Conservation (phyloP, 139 green algal species). For the Trebouxia sp. region DNA sequence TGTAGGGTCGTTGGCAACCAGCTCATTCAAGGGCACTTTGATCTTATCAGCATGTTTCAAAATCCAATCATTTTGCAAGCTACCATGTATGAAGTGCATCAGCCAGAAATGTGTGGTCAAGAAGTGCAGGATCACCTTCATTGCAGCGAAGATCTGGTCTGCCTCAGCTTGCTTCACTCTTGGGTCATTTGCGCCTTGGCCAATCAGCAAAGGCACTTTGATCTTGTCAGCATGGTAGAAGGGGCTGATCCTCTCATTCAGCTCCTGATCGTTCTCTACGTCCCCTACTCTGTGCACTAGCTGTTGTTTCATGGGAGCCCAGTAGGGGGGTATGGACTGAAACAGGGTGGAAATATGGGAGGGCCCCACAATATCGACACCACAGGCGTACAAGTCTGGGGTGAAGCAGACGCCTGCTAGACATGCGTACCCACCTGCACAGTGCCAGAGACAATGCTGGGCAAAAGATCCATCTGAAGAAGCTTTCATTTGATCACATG, state of each 20-base stretch:
- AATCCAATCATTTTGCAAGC: too few species aligned
- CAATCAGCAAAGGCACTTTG: conserved; percentile 27
- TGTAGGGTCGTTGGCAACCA: conserved; percentile 20
- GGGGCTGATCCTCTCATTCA: conserved; percentile 28
- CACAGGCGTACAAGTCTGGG: conserved; percentile 12
- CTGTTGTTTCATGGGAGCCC: conserved; percentile 32
- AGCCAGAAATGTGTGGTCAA: too few species aligned
- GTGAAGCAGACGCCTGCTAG: not conserved
- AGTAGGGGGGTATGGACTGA: conserved; percentile 28
- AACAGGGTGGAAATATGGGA: conserved; percentile 16
- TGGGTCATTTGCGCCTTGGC: conserved; percentile 23
- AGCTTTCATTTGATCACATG: conserved; percentile 1
- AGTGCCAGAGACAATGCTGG: not conserved
- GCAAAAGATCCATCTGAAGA: too few species aligned
- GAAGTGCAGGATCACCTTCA: conserved; percentile 22
- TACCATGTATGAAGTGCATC: not conserved
- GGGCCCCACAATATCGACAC: conserved; percentile 26
- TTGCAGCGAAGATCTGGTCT: conserved; percentile 29
- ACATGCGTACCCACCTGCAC: not conserved
- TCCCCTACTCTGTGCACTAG: conserved; percentile 23
- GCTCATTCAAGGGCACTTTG: conserved; percentile 17
- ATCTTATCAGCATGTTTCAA: too few species aligned
- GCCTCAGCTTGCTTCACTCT: conserved; percentile 28
- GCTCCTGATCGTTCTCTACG: conserved; percentile 26
- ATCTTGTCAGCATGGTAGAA: conserved; percentile 29